phyloP scores from a whole-genome alignment of 768 basidiomycete genomes.

The Arthromyces matolae region DNA sequence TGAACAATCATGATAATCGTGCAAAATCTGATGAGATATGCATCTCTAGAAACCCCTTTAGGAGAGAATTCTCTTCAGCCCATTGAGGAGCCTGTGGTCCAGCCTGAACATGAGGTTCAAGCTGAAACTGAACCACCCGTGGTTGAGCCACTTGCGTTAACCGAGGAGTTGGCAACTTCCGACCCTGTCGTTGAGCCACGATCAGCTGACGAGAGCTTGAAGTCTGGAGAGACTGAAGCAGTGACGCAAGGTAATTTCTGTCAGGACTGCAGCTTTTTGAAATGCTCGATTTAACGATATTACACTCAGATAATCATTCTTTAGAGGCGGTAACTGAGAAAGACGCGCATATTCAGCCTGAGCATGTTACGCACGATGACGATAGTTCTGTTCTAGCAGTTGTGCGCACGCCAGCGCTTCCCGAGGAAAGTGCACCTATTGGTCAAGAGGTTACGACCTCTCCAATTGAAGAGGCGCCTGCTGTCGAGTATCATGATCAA shows the following conservation, averaged over 20 bases:
- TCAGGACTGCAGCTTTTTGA: too few species aligned
- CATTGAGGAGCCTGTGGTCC: background rate
- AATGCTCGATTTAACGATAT: too few species aligned
- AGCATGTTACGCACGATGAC: background rate
- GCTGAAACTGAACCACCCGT: background rate
- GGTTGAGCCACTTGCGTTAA: background rate
- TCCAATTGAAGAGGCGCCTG: background rate
- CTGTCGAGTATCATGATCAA: too few species aligned
- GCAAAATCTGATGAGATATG: background rate
- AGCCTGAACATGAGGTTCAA: background rate
- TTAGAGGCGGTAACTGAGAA: too few species aligned
- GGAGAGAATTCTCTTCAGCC: background rate
- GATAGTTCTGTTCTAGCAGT: background rate
- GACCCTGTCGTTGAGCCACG: slow-evolving; percentile 13
- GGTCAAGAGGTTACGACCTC: background rate
- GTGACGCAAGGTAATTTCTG: too few species aligned
- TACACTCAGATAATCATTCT: too few species aligned
- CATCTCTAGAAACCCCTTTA: background rate
- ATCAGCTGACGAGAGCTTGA: too few species aligned
- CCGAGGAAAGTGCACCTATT: background rate
- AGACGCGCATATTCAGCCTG: background rate
- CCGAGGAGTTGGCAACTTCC: slow-evolving; percentile 12
- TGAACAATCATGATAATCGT: too few species aligned
- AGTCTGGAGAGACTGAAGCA: too few species aligned
- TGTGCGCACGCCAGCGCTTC: background rate